Conservation (phyloP, 805 yeast species). For the Komagataella mondaviorum region DNA sequence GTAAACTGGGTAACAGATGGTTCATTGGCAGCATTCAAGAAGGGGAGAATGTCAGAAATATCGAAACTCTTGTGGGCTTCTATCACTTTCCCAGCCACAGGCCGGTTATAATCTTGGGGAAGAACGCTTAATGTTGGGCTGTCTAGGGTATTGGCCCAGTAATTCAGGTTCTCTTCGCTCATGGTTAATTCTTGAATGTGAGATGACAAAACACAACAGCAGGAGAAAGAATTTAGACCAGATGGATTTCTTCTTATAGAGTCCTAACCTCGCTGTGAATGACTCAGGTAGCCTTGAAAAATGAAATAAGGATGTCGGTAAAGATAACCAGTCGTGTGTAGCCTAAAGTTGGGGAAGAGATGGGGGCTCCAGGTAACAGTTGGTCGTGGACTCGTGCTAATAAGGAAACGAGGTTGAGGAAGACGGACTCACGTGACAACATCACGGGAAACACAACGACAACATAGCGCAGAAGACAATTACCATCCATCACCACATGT, state of each 20-base stretch:
- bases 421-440: neutral
- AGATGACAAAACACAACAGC: too few species aligned
- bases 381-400: neutral
- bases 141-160: conserved; percentile 56
- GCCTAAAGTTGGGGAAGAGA: neutral
- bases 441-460: neutral
- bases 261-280: neutral
- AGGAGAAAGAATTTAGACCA: neutral
- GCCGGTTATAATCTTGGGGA: conserved; percentile 80
- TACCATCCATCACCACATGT: conserved; percentile 16
- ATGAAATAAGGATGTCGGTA: neutral
- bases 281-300: neutral
- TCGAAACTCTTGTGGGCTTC: conserved; percentile 38
- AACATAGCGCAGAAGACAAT: neutral
- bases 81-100: conserved; percentile 51
- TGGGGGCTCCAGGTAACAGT: neutral
- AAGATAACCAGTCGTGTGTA: neutral
- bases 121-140: conserved; percentile 77
- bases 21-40: conserved; percentile 5
- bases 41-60: conserved; percentile 9
- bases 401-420: neutral
- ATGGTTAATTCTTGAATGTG: neutral
- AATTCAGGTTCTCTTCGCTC: conserved; percentile 16
- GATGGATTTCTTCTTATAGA: neutral
- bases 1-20: conserved; percentile 24